Evolutionary conservation across 495 filamentous ascomycete genomes (phyloP), one percentile per base, ranked within the genome.

Genomic region (Xylaria telfairii): DNA sequence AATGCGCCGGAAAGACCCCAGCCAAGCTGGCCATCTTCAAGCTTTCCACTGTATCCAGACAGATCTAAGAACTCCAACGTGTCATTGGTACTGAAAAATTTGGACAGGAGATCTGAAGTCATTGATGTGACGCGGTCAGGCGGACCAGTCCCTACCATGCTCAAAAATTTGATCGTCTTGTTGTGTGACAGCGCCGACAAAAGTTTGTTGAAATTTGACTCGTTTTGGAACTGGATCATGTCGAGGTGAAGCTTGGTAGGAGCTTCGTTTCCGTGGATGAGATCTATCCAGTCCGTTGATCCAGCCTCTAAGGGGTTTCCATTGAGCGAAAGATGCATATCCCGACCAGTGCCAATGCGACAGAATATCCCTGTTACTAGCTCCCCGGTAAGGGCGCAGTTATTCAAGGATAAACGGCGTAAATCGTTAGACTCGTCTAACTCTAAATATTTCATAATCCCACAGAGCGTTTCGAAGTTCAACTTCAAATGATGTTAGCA

Each of bases 131-230:
- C 90, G 67, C 95, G 91, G 47, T 91, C 91, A 0, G 94, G 93
- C 5, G 97, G 88, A 2, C 94, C 93, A 21, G 92, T 92, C 70
- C 95, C 93, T 10, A 93, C 94, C 67, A 99, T 90, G 80, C 96
- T 94, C n/a, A 99, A 82, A 65, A 88, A 91, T 46, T 85, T 83
- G 66, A 97, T 88, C 8, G 92, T 90, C 30, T 83, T 90, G 71
- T 97, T 97, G 28, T 83, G 80, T 2, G 89, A 87, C 61, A 98
- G 79, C 1, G 96, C 92, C 59, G 87, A 81, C 15, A 96, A 81
- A 44, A 99, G 83, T 57, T 90, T 81, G 60, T 91, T 87, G 77
- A 96, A 98, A 72, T 90, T 88, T 13, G 85, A 81, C 76, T 96
- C 93, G 70, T 91, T 87, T 67, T 90, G 85, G 77, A 85, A 97